Conservation (phyloP, 2,329 filamentous ascomycete species). For the Microthyrium microscopicum region DNA sequence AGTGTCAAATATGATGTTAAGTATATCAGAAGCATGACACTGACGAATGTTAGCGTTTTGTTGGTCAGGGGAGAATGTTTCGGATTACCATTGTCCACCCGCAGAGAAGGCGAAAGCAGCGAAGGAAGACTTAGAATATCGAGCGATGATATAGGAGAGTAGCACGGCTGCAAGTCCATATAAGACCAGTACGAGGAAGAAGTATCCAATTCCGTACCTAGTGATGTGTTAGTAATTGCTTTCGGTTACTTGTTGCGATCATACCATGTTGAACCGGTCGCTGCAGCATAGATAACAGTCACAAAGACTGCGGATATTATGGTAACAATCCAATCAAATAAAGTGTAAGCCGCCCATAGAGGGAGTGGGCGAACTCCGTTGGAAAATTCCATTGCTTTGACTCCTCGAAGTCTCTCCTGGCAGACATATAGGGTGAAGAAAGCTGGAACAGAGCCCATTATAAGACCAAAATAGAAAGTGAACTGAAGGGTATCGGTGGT, state of each 20-base stretch:
- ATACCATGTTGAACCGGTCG: constrained; percentile 10
- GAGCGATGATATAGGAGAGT: constrained; percentile 63
- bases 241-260: no score
- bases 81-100: constrained; percentile 44
- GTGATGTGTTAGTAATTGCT: no score
- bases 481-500: constrained; percentile 62
- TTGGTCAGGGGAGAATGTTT: neutral
- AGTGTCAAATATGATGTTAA: constrained; percentile 30
- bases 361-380: constrained; percentile 73
- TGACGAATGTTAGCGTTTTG: neutral
- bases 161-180: constrained; percentile 67
- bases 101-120: constrained; percentile 77
- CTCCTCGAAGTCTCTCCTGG: constrained; percentile 61
- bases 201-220: constrained; percentile 63
- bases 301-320: constrained; percentile 48
- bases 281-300: constrained; percentile 50
- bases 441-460: constrained; percentile 61
- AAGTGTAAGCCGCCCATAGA: constrained; percentile 68
- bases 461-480: constrained; percentile 66
- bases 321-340: constrained; percentile 66
- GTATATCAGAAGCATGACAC: constrained; percentile 34
- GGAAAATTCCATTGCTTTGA: constrained; percentile 75
- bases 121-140: constrained; percentile 63
- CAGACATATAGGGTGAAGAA: constrained; percentile 85
- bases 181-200: constrained; percentile 66